Evolutionary conservation across 2,329 filamentous ascomycete species (phyloP), one percentile per base, ranked within the genome.

Genomic region (Chaetomium globosum): DNA sequence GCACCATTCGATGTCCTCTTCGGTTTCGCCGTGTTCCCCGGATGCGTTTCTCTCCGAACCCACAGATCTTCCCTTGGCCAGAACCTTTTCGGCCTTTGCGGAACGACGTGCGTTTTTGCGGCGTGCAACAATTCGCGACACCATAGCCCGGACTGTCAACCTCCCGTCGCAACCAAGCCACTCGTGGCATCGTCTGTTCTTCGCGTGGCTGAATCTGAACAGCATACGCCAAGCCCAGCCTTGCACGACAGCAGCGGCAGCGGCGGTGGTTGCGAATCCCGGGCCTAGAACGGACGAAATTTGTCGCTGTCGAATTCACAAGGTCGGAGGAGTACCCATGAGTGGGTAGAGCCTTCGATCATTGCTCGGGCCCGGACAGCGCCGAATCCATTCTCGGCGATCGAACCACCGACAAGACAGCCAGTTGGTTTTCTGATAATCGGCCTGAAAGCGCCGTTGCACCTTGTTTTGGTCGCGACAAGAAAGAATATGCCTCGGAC

Each of bases 401-500:
- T 16, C 39, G 5, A 19, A 43, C 39, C 39, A 43, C 16, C 16
- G 39, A 43, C 39, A 43, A 43, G 19, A 7, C 16, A 43, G 16
- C 39, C 19, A 12, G 36, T 39, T 39, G 16, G 4, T 43, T 43
- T 43, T 43, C 6, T 43, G 39, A n/a, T 19, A 43, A 6, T 43
- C 39, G 39, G 39, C 39, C 39, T 43, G 16, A 16, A 43, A 19
- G 39, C 39, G 39, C 39, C 39, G 16, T 16, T 19, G 6, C 16
- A 43, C 16, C 39, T 19, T 43, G 39, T 43, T 43, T 43, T 43
- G 39, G 39, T 16, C 5, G 39, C 39, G 39, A 19, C 13, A 19
- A 39, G 5, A 36, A 51, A 51, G 54, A 65, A 67, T 53, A 72
- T 72, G 70, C 67, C 36, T 65, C 53, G 65, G 33, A 28, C 48